Evolutionary conservation across 768 basidiomycete genomes (phyloP), one percentile per base, ranked within the genome.

Genomic region (Pulveroboletus sp.): DNA sequence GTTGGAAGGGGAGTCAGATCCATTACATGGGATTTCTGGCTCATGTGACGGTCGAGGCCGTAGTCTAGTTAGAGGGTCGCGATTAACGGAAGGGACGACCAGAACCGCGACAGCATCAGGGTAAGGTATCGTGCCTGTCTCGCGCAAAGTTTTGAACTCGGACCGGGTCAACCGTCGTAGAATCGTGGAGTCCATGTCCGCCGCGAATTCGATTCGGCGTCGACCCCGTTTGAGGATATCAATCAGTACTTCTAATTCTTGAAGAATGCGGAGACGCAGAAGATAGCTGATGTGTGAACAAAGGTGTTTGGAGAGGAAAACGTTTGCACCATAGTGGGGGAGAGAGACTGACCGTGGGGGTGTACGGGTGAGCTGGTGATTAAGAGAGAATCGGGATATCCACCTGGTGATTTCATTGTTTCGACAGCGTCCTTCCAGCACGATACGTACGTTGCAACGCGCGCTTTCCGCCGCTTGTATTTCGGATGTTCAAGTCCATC

Each of bases 221-320:
- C 35, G 47, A 21, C 32, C 49, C n/a, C 9, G 41, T 50, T 51
- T 52, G 17, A 65, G 51, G 10, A 37, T 14, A n/a, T 52, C 75
- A 1, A 68, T 71, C 37, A 91, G 65, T 6, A 89, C 64, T 35
- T 83, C 75, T 6, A 92, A 67, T 58, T 92, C 90, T 63, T 91
- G 88, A 2, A 92, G 69, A 11, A 89, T 76, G 15, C 89, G 81
- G 12, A 86, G 65, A 39, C 88, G 86, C 9, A 92, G 71, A 21
- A 83, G 72, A 58, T 89, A 83, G 2, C 71, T 71, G 32, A 88
- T 75, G 39, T 90, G 83, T 24, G 75, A 69, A 8, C 68, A 63
- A 15, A 87, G 66, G 31, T 75, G 69, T 12, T 76, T 63, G 51
- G 77, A 76, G 3, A 76, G 47, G 1, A 54, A 26, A 9, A 72